phyloP scores from a whole-genome alignment of 106 monocot genomes.

The Gastrodia elata region DNA sequence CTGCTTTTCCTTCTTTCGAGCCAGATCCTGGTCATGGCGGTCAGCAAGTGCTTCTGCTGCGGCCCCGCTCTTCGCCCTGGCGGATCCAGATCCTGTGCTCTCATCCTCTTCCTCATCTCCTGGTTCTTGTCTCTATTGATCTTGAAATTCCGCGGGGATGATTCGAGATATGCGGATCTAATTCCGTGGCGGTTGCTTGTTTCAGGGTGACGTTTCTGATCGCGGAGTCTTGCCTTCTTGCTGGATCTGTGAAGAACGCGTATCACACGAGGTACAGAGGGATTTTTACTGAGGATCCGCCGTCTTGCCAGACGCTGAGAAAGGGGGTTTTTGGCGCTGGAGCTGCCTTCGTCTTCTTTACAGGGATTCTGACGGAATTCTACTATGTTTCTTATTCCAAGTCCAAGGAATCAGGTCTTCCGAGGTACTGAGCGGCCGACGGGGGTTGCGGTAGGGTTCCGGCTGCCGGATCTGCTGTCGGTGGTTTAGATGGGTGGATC shows the following conservation, averaged over 20 bases:
- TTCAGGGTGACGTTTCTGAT: slow-evolving; percentile 80
- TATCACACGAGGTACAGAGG: slow-evolving; percentile 66
- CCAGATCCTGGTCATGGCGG: slow-evolving; percentile 40
- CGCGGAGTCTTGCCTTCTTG: slow-evolving; percentile 82
- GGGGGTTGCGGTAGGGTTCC: neutral
- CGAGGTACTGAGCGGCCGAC: slow-evolving; percentile 8
- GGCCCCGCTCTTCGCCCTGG: slow-evolving; percentile 31
- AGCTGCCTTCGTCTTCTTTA: slow-evolving; percentile 83
- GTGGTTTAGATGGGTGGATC: neutral
- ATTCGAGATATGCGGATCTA: neutral
- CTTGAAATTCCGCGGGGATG: neutral
- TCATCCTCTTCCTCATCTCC: slow-evolving; percentile 30
- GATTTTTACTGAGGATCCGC: slow-evolving; percentile 16
- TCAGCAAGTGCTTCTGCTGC: slow-evolving; percentile 53
- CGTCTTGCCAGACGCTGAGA: slow-evolving; percentile 54
- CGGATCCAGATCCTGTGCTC: slow-evolving; percentile 44
- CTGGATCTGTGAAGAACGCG: slow-evolving; percentile 74
- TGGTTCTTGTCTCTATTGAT: slow-evolving; percentile 16
- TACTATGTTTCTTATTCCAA: slow-evolving; percentile 59
- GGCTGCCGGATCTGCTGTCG: neutral
- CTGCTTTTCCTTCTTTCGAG: slow-evolving; percentile 33
- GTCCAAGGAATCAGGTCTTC: slow-evolving; percentile 20
- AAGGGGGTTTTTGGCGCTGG: slow-evolving; percentile 92
- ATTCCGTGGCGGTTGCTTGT: neutral
- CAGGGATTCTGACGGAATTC: slow-evolving; percentile 54